Conservation (phyloP, 2,329 filamentous ascomycete genomes). For the Capronia coronata region DNA sequence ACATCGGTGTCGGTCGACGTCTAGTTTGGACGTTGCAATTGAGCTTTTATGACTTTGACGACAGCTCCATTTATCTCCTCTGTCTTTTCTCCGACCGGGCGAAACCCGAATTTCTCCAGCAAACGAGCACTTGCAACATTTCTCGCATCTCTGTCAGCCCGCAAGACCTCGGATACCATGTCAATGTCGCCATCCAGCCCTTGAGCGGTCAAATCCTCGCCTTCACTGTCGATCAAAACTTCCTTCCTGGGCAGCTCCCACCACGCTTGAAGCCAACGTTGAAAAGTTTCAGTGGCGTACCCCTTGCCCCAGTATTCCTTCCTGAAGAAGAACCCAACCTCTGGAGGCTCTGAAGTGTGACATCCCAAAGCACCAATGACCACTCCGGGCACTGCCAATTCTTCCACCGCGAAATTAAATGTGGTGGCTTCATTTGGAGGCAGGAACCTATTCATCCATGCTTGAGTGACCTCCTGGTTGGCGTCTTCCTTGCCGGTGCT, state of each 20-base stretch:
- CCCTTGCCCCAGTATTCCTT: slow-evolving; percentile 52
- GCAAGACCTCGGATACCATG: neutral
- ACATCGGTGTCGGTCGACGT: neutral
- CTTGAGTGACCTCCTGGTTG: slow-evolving; percentile 41
- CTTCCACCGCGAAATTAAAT: slow-evolving; percentile 48
- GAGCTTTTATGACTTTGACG: slow-evolving; percentile 8
- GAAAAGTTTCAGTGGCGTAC: slow-evolving; percentile 52
- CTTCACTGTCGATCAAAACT: slow-evolving; percentile 34
- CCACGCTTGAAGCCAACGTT: slow-evolving; percentile 44
- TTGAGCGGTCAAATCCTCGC: neutral
- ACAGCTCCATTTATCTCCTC: slow-evolving; percentile 9
- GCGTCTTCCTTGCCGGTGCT: slow-evolving; percentile 39
- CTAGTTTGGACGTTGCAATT: slow-evolving; percentile 8
- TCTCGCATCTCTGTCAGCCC: neutral
- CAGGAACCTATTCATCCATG: slow-evolving; percentile 39
- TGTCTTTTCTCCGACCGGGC: slow-evolving; percentile 1
- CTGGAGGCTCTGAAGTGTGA: slow-evolving; percentile 41
- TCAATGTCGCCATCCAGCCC: slow-evolving; percentile 11
- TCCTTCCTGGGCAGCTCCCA: slow-evolving; percentile 46
- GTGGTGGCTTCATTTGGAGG: slow-evolving; percentile 46
- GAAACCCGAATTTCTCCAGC: slow-evolving; percentile 19
- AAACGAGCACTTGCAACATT: slow-evolving; percentile 20
- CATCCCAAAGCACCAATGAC: slow-evolving; percentile 46
- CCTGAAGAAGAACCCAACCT: slow-evolving; percentile 53
- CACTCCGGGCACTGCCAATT: slow-evolving; percentile 15